A percentile compares a stretch with the other conserved stretches of the same genome.
These are phyloP conservation scores for Umbelopsis sp. DNA, from an alignment of 192 early-diverging fungal genomes.

Conservation along the genomic window DNA sequence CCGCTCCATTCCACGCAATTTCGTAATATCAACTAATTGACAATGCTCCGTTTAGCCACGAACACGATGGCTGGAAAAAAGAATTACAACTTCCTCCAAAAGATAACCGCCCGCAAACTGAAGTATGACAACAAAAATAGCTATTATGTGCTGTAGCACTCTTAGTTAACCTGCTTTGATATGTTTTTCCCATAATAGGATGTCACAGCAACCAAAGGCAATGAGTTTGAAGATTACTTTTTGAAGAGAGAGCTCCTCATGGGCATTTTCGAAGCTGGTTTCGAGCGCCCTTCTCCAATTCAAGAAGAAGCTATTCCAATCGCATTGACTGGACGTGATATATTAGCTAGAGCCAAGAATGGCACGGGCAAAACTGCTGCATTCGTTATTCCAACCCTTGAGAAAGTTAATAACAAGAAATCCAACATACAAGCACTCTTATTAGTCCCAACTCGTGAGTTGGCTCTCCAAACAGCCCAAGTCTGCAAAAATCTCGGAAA, in stretches of 20 bases:
- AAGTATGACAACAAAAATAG: slow-evolving; percentile 43
- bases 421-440: slow-evolving; percentile 91
- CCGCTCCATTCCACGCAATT: neutral
- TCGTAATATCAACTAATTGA: neutral
- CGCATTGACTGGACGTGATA: slow-evolving; percentile 92
- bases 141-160: neutral
- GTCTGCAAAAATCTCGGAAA: slow-evolving; percentile 98
- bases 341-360: slow-evolving; percentile 96
- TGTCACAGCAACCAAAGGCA: slow-evolving; percentile 97
- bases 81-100: slow-evolving; percentile 76
- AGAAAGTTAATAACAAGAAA: slow-evolving; percentile 89
- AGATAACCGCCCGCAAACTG: slow-evolving; percentile 93
- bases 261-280: slow-evolving; percentile 99
- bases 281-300: slow-evolving; percentile 96
- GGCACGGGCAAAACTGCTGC: slow-evolving; percentile 96
- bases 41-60: slow-evolving; percentile 43
- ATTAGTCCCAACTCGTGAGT: slow-evolving; percentile 94
- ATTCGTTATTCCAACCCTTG: slow-evolving; percentile 94
- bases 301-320: slow-evolving; percentile 99
- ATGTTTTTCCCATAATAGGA: slow-evolving; percentile 52
- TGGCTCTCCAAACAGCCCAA: slow-evolving; percentile 99
- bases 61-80: slow-evolving; percentile 77
- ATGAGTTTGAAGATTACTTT: slow-evolving; percentile 99
- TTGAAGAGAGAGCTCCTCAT: slow-evolving; percentile 95
- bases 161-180: neutral